Percentiles rank a stretch among this genome's conserved stretches.
Conservation (phyloP, 345 rosid genomes). For the Citrus mangshanensis region DNA sequence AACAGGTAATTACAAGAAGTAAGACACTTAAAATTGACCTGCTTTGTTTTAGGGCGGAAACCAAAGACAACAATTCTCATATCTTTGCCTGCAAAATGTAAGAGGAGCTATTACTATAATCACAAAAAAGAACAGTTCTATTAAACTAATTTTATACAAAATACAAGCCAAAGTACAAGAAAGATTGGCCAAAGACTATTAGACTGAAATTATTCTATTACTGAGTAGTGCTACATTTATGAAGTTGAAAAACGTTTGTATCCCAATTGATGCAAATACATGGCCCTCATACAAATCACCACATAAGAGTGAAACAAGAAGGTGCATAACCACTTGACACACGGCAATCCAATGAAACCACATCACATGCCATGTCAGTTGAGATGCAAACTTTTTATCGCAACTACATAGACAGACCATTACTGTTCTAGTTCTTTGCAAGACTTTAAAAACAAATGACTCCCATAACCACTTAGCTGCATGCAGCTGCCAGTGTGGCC, state of each 20-base stretch:
- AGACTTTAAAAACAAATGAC: slow-evolving; percentile 1
- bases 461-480: neutral
- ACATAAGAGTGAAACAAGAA: neutral
- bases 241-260: neutral
- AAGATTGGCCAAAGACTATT: neutral
- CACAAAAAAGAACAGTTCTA: neutral
- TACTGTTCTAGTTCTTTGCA: neutral
- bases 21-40: slow-evolving; percentile 42
- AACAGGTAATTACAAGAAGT: neutral
- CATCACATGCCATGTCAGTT: neutral
- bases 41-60: slow-evolving; percentile 82
- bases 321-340: neutral
- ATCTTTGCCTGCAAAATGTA: slow-evolving; percentile 75
- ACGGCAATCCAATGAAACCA: neutral
- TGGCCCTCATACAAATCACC: neutral
- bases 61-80: slow-evolving; percentile 95
- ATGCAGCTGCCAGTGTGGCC: neutral
- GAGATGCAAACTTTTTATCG: neutral
- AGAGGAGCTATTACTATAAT: neutral
- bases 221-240: neutral
- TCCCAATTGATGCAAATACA: neutral
- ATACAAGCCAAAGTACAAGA: neutral
- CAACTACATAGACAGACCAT: neutral
- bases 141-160: slow-evolving; percentile 5
- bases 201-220: neutral